Conservation (phyloP, 2,329 filamentous ascomycete genomes). For the Alternaria panax region DNA sequence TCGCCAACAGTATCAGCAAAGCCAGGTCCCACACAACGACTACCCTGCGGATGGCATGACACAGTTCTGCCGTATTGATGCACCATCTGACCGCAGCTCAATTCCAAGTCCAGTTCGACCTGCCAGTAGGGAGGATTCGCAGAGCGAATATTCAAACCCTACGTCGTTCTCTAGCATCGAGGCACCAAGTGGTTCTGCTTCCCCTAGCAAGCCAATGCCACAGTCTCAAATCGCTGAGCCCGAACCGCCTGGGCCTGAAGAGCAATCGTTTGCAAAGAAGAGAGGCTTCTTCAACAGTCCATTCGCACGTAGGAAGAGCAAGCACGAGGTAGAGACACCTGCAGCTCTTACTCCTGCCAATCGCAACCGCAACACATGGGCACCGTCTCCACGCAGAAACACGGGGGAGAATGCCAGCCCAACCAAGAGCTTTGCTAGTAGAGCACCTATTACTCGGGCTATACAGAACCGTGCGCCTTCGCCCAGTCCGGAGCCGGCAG, state of each 20-base stretch:
- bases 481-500: conserved; percentile 76
- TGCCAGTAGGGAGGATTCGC: conserved; percentile 85
- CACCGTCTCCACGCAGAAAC: conserved; percentile 49
- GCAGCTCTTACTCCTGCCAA: conserved; percentile 38
- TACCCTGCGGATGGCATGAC: conserved; percentile 97
- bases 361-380: conserved; percentile 62
- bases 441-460: conserved; percentile 29
- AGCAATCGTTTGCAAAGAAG: conserved; percentile 67
- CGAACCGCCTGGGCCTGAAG: conserved; percentile 40
- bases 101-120: conserved; percentile 74
- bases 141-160: conserved; percentile 88
- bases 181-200: conserved; percentile 74
- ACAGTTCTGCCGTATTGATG: conserved; percentile 86
- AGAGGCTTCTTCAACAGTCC: conserved; percentile 94
- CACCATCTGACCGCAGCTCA: conserved; percentile 73
- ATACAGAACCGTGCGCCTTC: conserved; percentile 45
- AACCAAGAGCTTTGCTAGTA: conserved; percentile 50
- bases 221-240: conserved; percentile 29
- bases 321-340: conserved; percentile 73
- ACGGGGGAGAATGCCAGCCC: conserved; percentile 54
- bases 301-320: conserved; percentile 87
- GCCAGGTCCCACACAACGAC: conserved; percentile 85
- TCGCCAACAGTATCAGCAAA: conserved; percentile 51
- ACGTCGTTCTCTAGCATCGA: conserved; percentile 90
- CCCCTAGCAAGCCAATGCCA: conserved; percentile 69